Evolutionary conservation across 2,329 filamentous ascomycete genomes (phyloP).

Genomic region (Aureobasidium namibiae): DNA sequence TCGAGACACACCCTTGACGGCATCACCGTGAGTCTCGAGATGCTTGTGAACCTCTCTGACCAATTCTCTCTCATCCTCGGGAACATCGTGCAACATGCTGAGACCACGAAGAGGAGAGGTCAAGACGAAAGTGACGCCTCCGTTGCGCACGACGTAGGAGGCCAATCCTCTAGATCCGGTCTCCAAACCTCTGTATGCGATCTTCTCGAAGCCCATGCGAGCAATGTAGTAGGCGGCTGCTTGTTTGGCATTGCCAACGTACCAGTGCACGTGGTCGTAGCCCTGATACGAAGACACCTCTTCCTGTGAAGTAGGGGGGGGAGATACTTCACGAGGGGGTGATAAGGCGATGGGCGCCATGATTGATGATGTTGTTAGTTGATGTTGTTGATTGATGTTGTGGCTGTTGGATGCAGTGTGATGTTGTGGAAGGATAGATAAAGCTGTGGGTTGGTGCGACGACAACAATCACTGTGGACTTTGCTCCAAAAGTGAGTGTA

Average conservation of each 20-base stretch:
- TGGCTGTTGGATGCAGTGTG: conserved; percentile 7
- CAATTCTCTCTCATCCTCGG: conserved; percentile 52
- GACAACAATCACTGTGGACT: background rate
- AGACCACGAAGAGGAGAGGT: conserved; percentile 64
- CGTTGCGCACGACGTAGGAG: conserved; percentile 76
- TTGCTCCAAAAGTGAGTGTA: background rate
- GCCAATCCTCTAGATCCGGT: conserved; percentile 74
- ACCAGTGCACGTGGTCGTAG: conserved; percentile 93
- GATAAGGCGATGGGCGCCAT: conserved; percentile 33
- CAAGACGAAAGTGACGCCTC: conserved; percentile 71
- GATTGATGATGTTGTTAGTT: background rate
- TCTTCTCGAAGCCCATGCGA: conserved; percentile 73
- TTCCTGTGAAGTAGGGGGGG: background rate
- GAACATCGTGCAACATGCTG: conserved; percentile 19
- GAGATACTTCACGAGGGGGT: conserved; percentile 10
- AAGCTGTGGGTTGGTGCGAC: background rate
- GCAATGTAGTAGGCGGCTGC: conserved; percentile 81
- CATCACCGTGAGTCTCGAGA: conserved; percentile 81
- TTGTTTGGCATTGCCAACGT: conserved; percentile 94
- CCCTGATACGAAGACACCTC: conserved; percentile 52
- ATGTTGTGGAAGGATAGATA: background rate
- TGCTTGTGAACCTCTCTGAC: conserved; percentile 73
- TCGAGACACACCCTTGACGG: conserved; percentile 54
- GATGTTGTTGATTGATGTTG: conserved; percentile 25
- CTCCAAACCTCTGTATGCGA: conserved; percentile 83